Evolutionary conservation across 768 basidiomycete species (phyloP), one percentile per base, ranked within the genome.

Genomic region (Galerina sulciceps): DNA sequence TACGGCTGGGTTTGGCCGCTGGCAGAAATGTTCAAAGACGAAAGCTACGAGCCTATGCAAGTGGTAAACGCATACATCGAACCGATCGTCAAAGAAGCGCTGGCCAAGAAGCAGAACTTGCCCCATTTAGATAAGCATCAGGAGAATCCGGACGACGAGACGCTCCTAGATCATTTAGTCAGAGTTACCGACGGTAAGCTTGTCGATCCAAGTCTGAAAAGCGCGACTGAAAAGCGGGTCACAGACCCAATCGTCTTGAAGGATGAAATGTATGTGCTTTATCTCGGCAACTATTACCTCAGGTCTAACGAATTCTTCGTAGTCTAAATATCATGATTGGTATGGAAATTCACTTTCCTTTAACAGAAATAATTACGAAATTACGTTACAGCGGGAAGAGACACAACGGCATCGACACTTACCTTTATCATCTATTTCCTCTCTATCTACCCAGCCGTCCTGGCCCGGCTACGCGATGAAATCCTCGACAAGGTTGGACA

Each of bases 151-250:
- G 81, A 85, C 13, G 77, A 77, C 5, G 78, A 75, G 42, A 85
- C 84, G 0, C 71, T 87, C 40, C 72, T 88, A 31, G 85, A 86
- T 61, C 81, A 86, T 69, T 69, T 88, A 44, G 81, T 86, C 34
- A 73, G 75, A 22, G 65, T 79, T 43, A 85, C 86, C 3, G 74
- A 75, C 15, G 79, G 80, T 70, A 67, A 70, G 78, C 60, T 5
- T 55, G 3, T 26, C 15, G 22, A 36, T 38, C 4, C 11, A 23
- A 11, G 20, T 8, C 14, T n/a, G 1, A 17, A 5, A 10, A 20
- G 17, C 13, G 9, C 22, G 11, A 26, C 17, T 35, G 15, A 18
- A 52, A n/a, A 44, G n/a, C 51, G 10, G 14, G 42, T 13, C n/a
- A 2, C 37, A 65, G 61, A 65, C 58, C 60, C 66, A 14, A 57